phyloP scores from a whole-genome alignment of 495 filamentous ascomycete species.

The Podospora sp. region DNA sequence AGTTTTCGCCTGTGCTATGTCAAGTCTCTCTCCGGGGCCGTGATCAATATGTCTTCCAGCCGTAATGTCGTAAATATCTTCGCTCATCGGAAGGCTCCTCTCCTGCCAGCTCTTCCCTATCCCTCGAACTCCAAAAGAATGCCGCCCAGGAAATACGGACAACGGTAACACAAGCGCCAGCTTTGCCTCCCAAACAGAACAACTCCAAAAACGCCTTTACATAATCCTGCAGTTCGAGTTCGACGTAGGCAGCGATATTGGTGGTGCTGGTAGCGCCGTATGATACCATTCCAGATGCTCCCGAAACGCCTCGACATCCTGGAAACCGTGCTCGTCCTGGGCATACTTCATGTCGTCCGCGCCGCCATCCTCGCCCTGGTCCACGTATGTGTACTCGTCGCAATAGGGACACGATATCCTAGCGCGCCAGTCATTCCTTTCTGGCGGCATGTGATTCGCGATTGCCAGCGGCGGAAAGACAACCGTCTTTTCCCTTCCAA shows the following conservation, averaged over 20 bases:
- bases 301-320: conserved; percentile 42
- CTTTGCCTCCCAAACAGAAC: not conserved
- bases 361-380: conserved; percentile 46
- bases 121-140: not conserved
- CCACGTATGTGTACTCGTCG: conserved; percentile 51
- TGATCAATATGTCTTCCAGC: not conserved
- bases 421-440: conserved; percentile 45
- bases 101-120: not conserved
- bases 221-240: conserved; percentile 41
- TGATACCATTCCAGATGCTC: conserved; percentile 54
- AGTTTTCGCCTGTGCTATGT: not conserved
- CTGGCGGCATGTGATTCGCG: conserved; percentile 51
- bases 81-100: not conserved
- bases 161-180: not conserved
- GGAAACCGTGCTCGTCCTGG: conserved; percentile 48
- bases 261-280: conserved; percentile 37
- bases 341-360: conserved; percentile 46
- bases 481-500: conserved; percentile 43
- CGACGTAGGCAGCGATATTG: conserved; percentile 25
- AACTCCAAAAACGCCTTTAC: conserved; percentile 34
- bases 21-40: not conserved
- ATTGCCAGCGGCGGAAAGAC: conserved; percentile 53
- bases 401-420: conserved; percentile 50
- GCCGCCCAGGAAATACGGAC: not conserved
- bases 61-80: conserved; percentile 1